Evolutionary conservation across 2,329 filamentous ascomycete genomes (phyloP).

Genomic region (Beauveria scarabaeidicola): DNA sequence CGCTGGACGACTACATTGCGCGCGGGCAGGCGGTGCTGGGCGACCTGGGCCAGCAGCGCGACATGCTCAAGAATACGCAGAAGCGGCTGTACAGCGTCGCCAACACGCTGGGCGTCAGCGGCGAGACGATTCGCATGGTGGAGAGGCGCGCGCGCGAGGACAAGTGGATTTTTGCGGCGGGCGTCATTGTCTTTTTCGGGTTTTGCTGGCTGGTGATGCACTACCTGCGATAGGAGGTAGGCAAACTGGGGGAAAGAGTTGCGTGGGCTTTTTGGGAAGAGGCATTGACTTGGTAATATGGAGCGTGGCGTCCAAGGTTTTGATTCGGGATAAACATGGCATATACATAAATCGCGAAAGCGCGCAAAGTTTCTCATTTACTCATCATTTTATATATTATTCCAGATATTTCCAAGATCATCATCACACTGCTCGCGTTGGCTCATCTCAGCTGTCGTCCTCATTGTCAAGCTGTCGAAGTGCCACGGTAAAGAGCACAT

Average conservation of each 20-base stretch:
- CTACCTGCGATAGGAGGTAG: constrained; percentile 55
- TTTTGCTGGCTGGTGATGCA: constrained; percentile 91
- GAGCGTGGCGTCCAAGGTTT: constrained; percentile 12
- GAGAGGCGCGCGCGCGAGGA: constrained; percentile 87
- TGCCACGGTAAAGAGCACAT: constrained; percentile 69
- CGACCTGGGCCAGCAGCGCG: constrained; percentile 80
- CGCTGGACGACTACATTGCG: constrained; percentile 90
- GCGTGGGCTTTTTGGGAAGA: neutral
- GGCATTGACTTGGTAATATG: constrained; percentile 2
- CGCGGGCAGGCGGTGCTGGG: constrained; percentile 82
- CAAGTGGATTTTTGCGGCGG: constrained; percentile 94
- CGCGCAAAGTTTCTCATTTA: neutral
- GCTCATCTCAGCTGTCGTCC: constrained; percentile 17
- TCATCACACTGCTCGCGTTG: neutral
- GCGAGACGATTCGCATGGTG: constrained; percentile 95
- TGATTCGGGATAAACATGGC: constrained; percentile 1
- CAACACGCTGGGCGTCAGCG: constrained; percentile 86
- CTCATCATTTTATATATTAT: neutral
- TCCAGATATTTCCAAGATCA: constrained; percentile 10
- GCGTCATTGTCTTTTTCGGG: constrained; percentile 75
- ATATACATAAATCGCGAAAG: constrained; percentile 1
- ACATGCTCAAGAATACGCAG: constrained; percentile 93
- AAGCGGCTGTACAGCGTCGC: constrained; percentile 83
- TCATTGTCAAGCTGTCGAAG: constrained; percentile 33
- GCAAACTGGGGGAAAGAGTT: neutral